phyloP scores from a whole-genome alignment of 148 eudicot genomes.

The Cornus florida region DNA sequence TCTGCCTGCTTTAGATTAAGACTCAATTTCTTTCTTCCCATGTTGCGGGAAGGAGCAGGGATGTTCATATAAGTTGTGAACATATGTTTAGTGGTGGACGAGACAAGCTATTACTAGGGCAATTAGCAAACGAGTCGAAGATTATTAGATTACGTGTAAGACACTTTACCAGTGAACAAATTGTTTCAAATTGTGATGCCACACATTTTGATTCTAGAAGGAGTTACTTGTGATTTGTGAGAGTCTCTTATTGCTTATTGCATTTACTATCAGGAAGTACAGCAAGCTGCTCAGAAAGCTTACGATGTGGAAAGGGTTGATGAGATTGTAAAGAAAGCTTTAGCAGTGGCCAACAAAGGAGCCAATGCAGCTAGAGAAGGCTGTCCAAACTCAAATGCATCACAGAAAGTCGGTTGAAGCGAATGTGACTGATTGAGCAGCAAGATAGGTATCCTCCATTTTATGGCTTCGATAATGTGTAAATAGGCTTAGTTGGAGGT shows the following conservation, averaged over 20 bases:
- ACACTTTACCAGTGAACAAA: no score
- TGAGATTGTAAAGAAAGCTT: conserved; percentile 46
- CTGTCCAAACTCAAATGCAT: no score
- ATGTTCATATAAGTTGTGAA: no score
- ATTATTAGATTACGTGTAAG: no score
- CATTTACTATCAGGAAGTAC: conserved; percentile 45
- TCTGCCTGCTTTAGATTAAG: no score
- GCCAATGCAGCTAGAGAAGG: conserved; percentile 76
- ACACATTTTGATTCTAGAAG: neutral
- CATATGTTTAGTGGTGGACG: no score
- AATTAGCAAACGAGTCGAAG: no score
- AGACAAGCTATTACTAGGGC: no score
- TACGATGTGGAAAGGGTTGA: conserved; percentile 23
- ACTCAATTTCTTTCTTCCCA: no score
- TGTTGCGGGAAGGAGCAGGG: no score
- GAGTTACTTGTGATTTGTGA: neutral
- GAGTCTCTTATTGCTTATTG: neutral
- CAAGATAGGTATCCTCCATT: conserved; percentile 9
- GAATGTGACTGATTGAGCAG: conserved; percentile 28
- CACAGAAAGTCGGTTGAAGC: conserved; percentile 18
- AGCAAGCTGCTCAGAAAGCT: conserved; percentile 51
- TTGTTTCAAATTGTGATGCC: neutral
- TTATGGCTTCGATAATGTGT: neutral
- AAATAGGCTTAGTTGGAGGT: neutral
- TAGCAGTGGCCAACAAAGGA: conserved; percentile 53